Conservation (phyloP, 169 alveolate species). For the Cryptosporidium muris region DNA sequence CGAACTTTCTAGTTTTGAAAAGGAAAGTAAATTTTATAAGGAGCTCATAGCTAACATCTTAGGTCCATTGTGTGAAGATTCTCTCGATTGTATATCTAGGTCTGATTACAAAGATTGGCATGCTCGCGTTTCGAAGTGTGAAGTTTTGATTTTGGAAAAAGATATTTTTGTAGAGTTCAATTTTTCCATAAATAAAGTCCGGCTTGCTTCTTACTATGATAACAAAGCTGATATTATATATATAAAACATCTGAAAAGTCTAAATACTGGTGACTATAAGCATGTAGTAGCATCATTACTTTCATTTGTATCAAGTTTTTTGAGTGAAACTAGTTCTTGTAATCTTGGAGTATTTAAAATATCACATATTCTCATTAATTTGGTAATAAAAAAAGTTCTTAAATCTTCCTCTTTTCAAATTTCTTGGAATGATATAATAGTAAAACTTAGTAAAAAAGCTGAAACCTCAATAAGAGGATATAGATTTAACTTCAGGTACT, state of each 20-base stretch:
- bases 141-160: neutral
- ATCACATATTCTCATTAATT: too few species aligned
- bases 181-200: neutral
- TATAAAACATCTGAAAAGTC: neutral
- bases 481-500: too few species aligned
- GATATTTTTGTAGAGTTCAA: neutral
- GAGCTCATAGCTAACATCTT: slow-evolving; percentile 7
- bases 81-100: neutral
- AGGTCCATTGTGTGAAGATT: slow-evolving; percentile 54
- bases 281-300: too few species aligned
- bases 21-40: neutral
- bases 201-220: slow-evolving; percentile 9
- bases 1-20: neutral
- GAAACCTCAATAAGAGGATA: too few species aligned
- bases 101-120: neutral
- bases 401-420: too few species aligned
- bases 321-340: too few species aligned
- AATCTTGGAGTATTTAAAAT: too few species aligned
- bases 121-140: slow-evolving; percentile 6
- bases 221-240: slow-evolving; percentile 1
- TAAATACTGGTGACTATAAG: neutral
- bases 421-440: too few species aligned
- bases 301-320: too few species aligned
- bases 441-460: too few species aligned
- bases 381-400: too few species aligned